Base-by-base conservation (phyloP, 345 rosid genomes). In the Conringia planisiliqua region DNA sequence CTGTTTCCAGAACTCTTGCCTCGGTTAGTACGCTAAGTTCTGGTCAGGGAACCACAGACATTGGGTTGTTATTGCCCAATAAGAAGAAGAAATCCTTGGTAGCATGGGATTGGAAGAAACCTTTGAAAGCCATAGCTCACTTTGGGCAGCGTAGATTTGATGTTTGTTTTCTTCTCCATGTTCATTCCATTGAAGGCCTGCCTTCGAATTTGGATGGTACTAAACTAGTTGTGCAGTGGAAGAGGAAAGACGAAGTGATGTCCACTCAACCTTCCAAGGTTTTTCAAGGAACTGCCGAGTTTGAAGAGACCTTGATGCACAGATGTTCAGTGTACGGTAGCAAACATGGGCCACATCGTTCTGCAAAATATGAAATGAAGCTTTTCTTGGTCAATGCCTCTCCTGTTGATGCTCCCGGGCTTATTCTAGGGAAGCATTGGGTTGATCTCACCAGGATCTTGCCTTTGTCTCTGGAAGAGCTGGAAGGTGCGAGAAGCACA, bases 21-120 rank as follows among this genome's bases (percentile, higher is more conserved):
- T 32, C 27, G 0, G 82, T 76, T n/a, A 69, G 80, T 39, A 85
- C 78, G 55, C 77, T 71, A 10, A 82, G 54, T 26, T 76, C 59
- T 4, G 62, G 71, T 43, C 72, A 71, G 2, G 55, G 61, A 77
- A 59, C 46, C 44, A 20, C 32, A 14, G 70, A 79, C 38, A 75
- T 71, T 59, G 72, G 24, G 62, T 65, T 43, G 17, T 14, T 39
- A 33, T 32, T 24, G 50, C 71, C 52, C 4, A 68, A 36, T 11
- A 84, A 80, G 82, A 81, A 73, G 57, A 85, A 83, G 85, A 90
- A 82, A 83, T 67, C 84, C 0, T 80, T 77, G 2, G 83, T 83
- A 3, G 13, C 68, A 4, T 85, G 96, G 93, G 86, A 80, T 56
- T 93, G 96, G 96, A 93, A 89, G 92, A 93, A 86, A 30, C 87